These are phyloP conservation scores for Bocquillonia castaneifolia DNA, from an alignment of 441 rosid species.

Conservation along the genomic window DNA sequence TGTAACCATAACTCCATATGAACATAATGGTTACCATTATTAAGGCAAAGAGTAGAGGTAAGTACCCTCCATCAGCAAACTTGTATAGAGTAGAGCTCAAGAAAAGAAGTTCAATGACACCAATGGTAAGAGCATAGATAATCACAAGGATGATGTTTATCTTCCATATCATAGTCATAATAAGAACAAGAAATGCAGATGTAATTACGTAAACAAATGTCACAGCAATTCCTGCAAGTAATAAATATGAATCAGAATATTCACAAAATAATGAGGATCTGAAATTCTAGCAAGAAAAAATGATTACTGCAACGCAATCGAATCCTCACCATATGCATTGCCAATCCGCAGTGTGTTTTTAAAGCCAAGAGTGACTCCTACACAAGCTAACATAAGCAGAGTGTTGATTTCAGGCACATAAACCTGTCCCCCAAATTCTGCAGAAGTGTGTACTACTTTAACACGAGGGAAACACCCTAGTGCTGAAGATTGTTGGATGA, in stretches of 20 bases:
- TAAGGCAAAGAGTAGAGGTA: slow-evolving; percentile 24
- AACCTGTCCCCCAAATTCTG: slow-evolving; percentile 32
- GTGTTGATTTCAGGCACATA: slow-evolving; percentile 36
- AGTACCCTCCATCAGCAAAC: slow-evolving; percentile 31
- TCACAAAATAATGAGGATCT: no score
- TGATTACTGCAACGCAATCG: background rate
- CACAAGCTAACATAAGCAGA: slow-evolving; percentile 35
- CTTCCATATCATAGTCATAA: slow-evolving; percentile 37
- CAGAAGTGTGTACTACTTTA: slow-evolving; percentile 33
- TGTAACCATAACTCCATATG: slow-evolving; percentile 28
- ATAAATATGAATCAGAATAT: background rate
- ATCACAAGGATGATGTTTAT: slow-evolving; percentile 15
- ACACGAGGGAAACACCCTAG: slow-evolving; percentile 38
- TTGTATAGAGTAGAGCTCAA: slow-evolving; percentile 27
- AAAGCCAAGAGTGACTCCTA: slow-evolving; percentile 33
- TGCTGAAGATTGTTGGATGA: slow-evolving; percentile 36
- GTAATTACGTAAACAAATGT: slow-evolving; percentile 28
- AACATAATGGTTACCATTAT: slow-evolving; percentile 20
- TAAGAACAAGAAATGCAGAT: slow-evolving; percentile 22
- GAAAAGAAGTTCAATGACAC: slow-evolving; percentile 14
- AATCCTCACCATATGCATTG: slow-evolving; percentile 35
- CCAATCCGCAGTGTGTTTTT: slow-evolving; percentile 28
- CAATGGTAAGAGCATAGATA: slow-evolving; percentile 18
- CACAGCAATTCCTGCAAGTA: slow-evolving; percentile 32
- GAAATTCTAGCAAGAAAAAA: background rate